phyloP scores from a whole-genome alignment of 768 basidiomycete genomes.

The Amyloporia xantha region DNA sequence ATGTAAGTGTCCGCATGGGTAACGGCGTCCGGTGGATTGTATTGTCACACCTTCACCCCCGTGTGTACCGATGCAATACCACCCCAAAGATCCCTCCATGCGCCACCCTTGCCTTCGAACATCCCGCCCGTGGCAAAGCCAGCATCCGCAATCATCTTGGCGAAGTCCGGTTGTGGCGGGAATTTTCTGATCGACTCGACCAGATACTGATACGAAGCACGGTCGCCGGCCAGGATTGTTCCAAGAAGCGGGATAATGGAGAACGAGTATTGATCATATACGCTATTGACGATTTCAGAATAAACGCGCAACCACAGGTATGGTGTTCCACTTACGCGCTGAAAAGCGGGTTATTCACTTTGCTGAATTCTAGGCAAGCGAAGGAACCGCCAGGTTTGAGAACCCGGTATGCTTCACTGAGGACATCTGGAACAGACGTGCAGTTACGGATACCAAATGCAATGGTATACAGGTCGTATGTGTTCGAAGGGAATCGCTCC shows the following conservation, averaged over 20 bases:
- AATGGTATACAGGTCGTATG: constrained; percentile 96
- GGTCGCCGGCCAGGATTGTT: constrained; percentile 93
- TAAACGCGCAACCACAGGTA: neutral
- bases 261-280: constrained; percentile 96
- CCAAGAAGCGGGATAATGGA: constrained; percentile 90
- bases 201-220: constrained; percentile 94
- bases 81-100: constrained; percentile 82
- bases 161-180: constrained; percentile 83
- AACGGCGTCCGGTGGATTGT: no score
- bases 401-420: constrained; percentile 87
- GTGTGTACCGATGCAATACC: constrained; percentile 84
- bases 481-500: constrained; percentile 66
- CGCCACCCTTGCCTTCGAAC: constrained; percentile 65
- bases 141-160: constrained; percentile 80
- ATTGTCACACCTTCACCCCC: constrained; percentile 69
- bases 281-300: constrained; percentile 33
- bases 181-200: constrained; percentile 96
- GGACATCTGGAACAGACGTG: constrained; percentile 83
- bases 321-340: constrained; percentile 48
- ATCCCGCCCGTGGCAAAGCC: constrained; percentile 67
- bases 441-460: constrained; percentile 98
- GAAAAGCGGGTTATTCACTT: constrained; percentile 81
- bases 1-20: no score
- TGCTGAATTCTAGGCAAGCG: constrained; percentile 94
- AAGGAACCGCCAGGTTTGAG: constrained; percentile 95